A percentile compares a stretch with the other conserved stretches of the same genome.
phyloP scores from a whole-genome alignment of 2,329 filamentous ascomycete species.

The Alternaria dauci region DNA sequence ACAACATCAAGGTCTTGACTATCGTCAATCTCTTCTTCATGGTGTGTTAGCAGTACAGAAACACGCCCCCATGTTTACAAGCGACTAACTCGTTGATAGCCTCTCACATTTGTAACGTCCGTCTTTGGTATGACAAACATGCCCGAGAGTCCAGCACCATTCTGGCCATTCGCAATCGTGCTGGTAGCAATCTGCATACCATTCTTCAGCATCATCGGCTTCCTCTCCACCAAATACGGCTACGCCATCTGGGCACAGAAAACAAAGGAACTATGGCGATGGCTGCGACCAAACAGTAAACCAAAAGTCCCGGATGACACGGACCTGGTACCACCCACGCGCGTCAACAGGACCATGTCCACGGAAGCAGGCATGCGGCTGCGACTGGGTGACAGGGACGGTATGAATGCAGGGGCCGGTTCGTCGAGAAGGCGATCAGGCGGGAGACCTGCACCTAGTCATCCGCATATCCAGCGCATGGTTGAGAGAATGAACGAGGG shows the following conservation, averaged over 20 bases:
- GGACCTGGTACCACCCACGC: slow-evolving; percentile 12
- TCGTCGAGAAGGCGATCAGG: slow-evolving; percentile 13
- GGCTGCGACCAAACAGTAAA: slow-evolving; percentile 30
- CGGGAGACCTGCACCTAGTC: slow-evolving; percentile 28
- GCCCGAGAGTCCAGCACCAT: slow-evolving; percentile 46
- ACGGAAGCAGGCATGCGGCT: slow-evolving; percentile 42
- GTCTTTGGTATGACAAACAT: slow-evolving; percentile 64
- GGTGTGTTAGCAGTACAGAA: slow-evolving; percentile 12
- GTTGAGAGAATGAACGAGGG: slow-evolving; percentile 40
- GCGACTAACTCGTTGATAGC: slow-evolving; percentile 32
- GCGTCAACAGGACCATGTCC: slow-evolving; percentile 34
- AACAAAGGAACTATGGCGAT: slow-evolving; percentile 40
- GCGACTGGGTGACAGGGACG: not conserved
- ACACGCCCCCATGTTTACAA: not conserved
- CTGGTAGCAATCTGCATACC: slow-evolving; percentile 55
- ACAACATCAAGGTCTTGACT: slow-evolving; percentile 67
- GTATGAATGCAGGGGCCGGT: not conserved
- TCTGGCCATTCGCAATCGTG: slow-evolving; percentile 54
- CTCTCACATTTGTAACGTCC: slow-evolving; percentile 68
- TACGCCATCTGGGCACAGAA: slow-evolving; percentile 50
- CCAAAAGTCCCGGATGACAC: slow-evolving; percentile 14
- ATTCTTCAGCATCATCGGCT: slow-evolving; percentile 57
- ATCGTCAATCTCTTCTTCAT: slow-evolving; percentile 69
- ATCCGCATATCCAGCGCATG: slow-evolving; percentile 43
- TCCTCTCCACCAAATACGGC: slow-evolving; percentile 53